Evolutionary conservation across 768 basidiomycete species (phyloP).

Genomic region (Rhizopogon rudus): DNA sequence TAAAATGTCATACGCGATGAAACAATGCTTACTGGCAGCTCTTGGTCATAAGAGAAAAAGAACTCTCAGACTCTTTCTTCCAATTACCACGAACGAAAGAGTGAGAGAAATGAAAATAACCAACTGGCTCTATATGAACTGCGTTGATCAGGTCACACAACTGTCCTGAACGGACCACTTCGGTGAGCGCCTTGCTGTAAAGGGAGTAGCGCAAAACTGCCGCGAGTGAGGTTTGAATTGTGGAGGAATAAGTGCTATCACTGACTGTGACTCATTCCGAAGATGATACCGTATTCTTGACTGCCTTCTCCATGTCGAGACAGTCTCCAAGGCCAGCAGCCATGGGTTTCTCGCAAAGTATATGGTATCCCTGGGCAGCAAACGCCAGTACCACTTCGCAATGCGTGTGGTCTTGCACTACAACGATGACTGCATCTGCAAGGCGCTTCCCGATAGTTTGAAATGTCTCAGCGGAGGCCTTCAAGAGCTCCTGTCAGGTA

Average conservation of each 20-base stretch:
- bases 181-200: constrained; percentile 66
- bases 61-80: constrained; percentile 61
- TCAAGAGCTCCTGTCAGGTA: constrained; percentile 65
- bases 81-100: constrained; percentile 86
- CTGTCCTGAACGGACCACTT: constrained; percentile 61
- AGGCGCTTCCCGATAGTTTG: constrained; percentile 61
- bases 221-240: background rate
- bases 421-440: constrained; percentile 77
- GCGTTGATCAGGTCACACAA: constrained; percentile 80
- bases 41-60: constrained; percentile 88
- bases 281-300: constrained; percentile 70
- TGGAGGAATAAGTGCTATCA: background rate
- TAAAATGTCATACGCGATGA: background rate
- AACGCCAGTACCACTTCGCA: constrained; percentile 69
- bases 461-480: constrained; percentile 64
- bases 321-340: constrained; percentile 72
- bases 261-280: constrained; percentile 85
- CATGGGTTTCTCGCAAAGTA: constrained; percentile 93
- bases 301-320: constrained; percentile 65
- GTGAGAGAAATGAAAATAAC: constrained; percentile 86
- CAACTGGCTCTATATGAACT: constrained; percentile 83
- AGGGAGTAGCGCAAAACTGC: constrained; percentile 85
- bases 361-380: constrained; percentile 78
- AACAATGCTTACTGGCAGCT: constrained; percentile 69
- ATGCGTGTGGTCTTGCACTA: constrained; percentile 81